Evolutionary conservation across 1,139 yeast genomes (phyloP), one percentile per base, ranked within the genome.

Genomic region (Candida gigantensis): DNA sequence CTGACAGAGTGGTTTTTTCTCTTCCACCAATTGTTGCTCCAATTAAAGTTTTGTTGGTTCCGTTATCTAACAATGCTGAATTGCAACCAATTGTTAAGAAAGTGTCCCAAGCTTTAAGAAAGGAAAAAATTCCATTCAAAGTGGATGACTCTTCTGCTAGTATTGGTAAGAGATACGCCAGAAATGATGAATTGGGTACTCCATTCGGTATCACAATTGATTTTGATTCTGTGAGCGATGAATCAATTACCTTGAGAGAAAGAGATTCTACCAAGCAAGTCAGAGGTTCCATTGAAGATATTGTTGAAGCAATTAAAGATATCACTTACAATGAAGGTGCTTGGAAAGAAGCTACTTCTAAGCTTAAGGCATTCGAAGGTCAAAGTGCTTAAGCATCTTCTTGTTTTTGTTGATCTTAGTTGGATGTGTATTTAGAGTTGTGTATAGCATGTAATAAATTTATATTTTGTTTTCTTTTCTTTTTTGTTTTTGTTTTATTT

Each of bases 171-270:
- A 85, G 99, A 72, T 94, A 94, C 58, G 90, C 98, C 45, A 87
- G 99, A 74, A 94, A 94, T 64, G 99, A 94, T 65, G 99, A 94
- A 71, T 79, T 94, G 62, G 99, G 99, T 65, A 94, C 98, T 41
- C 98, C 99, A 52, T 94, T 92, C 58, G 99, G 99, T 65, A 80
- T 94, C 63, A 94, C 99, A 49, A 85, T 94, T 53, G 99, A 94
- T 67, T 94, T 94, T 64, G 97, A 94, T 49, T 84, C 96, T 37
- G 79, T 85, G 45, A 81, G 85, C 62, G 97, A 94, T 58, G 80
- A 81, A 37, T 83, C 97, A 11, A 85, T 94, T 49, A 94, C 99
- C 32, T 77, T 94, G 58, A 88, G 99, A 77, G 98, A 94, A 67
- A 88, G 99, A 74, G 99, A 94, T 63, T 77, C 95, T 36, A 94